Base-by-base conservation (phyloP, 78 protist genomes). In the Polysphondylium violaceum region DNA sequence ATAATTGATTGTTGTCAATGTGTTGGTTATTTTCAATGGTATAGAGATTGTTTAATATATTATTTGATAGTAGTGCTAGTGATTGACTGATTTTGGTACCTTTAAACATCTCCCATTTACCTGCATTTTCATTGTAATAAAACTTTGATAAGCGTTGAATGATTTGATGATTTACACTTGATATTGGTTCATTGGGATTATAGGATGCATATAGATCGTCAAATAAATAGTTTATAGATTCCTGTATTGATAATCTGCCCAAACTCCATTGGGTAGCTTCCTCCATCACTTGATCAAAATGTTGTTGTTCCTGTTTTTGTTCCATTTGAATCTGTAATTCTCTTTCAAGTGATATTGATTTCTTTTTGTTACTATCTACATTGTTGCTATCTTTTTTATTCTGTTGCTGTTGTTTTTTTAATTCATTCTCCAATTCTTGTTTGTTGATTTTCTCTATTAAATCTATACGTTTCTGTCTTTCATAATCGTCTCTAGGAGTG, bases 401-500 rank as follows among this genome's bases (percentile, higher is more conserved):
- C 27, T 33, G 19, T 44, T 61, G 3, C 35, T 6, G 2, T 11
- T 1, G 19, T 5, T 41, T 55, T 23, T 23, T 7, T 14, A 17
- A 11, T 21, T 33, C 27, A n/a, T 56, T 27, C 21, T 78, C 55
- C 23, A 59, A 11, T 21, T 83, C 72, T 41, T 83, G 72, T 12
- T 27, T 29, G 33, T 33, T 17, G 7, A 74, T 29, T 33, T 56
- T 51, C 17, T 51, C 65, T 23, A 56, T 68, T 7, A 51, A 23
- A 14, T 74, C 83, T 33, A 51, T 83, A 25, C 91, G 47, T 27
- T 69, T 67, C 36, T 35, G 16, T 17, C 71, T 23, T 43, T 83
- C 91, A 44, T 69, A 69, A 64, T 83, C 91, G 23, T 83, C 91
- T 23, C 36, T 38, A 6, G 91, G 91, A 1, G 77, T 59, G 0